phyloP scores from a whole-genome alignment of 768 basidiomycete species.

The Inosperma sp. region DNA sequence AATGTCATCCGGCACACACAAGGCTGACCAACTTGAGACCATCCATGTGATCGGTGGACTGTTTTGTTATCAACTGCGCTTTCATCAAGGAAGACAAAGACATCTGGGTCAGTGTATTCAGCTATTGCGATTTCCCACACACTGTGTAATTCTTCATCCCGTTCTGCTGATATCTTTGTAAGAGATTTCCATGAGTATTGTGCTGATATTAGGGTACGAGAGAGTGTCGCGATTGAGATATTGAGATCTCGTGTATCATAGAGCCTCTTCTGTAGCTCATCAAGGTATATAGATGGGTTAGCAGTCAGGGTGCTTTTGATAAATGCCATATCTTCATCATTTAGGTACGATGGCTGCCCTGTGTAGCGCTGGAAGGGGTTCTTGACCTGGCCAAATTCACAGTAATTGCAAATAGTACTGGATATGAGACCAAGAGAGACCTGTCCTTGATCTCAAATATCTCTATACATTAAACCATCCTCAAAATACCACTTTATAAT shows the following conservation, averaged over 20 bases:
- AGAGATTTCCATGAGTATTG: slow-evolving; percentile 25
- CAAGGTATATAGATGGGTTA: slow-evolving; percentile 27
- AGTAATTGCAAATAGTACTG: slow-evolving; percentile 7
- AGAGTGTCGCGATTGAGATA: slow-evolving; percentile 30
- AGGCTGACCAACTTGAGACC: slow-evolving; percentile 16
- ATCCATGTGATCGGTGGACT: slow-evolving; percentile 17
- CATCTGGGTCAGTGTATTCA: slow-evolving; percentile 13
- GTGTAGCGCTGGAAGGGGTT: slow-evolving; percentile 1
- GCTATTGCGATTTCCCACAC: slow-evolving; percentile 7
- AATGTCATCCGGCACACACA: slow-evolving; percentile 23
- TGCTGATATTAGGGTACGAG: slow-evolving; percentile 17
- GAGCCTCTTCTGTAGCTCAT: slow-evolving; percentile 29
- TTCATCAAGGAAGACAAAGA: slow-evolving; percentile 28
- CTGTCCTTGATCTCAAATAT: background rate
- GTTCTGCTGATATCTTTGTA: slow-evolving; percentile 22
- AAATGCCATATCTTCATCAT: slow-evolving; percentile 19
- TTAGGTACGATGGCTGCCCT: slow-evolving; percentile 1
- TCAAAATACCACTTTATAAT: background rate
- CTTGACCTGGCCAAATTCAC: slow-evolving; percentile 4
- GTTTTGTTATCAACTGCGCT: slow-evolving; percentile 25
- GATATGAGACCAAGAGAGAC: slow-evolving; percentile 6
- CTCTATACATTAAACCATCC: slow-evolving; percentile 3
- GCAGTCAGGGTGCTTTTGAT: slow-evolving; percentile 19
- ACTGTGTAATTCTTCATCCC: slow-evolving; percentile 25
- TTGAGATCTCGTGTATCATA: slow-evolving; percentile 13